A percentile compares a stretch with the other conserved stretches of the same genome.
phyloP scores from a whole-genome alignment of 2,329 filamentous ascomycete genomes.

The Exutisphaerella laricina region DNA sequence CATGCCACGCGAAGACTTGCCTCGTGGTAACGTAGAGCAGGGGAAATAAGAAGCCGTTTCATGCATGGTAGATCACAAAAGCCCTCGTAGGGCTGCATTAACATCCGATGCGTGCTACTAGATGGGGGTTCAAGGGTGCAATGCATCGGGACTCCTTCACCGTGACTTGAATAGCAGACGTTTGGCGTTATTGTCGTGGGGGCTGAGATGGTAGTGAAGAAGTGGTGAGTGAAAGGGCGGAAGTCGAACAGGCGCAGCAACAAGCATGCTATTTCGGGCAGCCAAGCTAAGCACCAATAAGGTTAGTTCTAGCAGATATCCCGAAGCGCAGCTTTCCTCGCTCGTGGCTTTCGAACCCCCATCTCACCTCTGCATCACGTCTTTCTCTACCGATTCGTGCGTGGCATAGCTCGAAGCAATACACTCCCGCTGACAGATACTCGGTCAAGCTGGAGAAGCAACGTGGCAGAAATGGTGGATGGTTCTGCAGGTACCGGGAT shows the following conservation, averaged over 20 bases:
- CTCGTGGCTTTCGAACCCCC: no score
- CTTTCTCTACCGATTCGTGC: slow-evolving; percentile 4
- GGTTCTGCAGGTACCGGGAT: slow-evolving; percentile 19
- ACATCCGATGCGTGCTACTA: slow-evolving; percentile 9
- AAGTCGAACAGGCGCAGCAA: no score
- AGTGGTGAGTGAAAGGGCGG: slow-evolving; percentile 2
- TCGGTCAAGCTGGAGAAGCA: slow-evolving; percentile 1
- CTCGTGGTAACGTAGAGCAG: not conserved
- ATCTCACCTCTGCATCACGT: not conserved
- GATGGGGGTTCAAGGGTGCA: slow-evolving; percentile 7
- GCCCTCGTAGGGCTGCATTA: slow-evolving; percentile 8
- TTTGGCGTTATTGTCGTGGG: slow-evolving; percentile 1
- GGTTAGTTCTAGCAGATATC: no score
- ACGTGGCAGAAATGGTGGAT: slow-evolving; percentile 10
- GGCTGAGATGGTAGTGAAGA: not conserved
- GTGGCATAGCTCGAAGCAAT: slow-evolving; percentile 11
- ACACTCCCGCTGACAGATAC: slow-evolving; percentile 4
- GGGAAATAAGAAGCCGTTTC: not conserved
- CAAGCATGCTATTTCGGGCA: not conserved
- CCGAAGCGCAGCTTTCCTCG: no score
- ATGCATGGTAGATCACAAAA: not conserved
- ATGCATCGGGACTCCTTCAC: slow-evolving; percentile 15
- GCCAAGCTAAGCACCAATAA: no score
- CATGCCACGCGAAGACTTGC: not conserved
- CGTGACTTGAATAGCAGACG: slow-evolving; percentile 11